Percentiles rank a stretch among this genome's conserved stretches.
Conservation (phyloP, 257 asterid genomes). For the Gardenia jasminoides region DNA sequence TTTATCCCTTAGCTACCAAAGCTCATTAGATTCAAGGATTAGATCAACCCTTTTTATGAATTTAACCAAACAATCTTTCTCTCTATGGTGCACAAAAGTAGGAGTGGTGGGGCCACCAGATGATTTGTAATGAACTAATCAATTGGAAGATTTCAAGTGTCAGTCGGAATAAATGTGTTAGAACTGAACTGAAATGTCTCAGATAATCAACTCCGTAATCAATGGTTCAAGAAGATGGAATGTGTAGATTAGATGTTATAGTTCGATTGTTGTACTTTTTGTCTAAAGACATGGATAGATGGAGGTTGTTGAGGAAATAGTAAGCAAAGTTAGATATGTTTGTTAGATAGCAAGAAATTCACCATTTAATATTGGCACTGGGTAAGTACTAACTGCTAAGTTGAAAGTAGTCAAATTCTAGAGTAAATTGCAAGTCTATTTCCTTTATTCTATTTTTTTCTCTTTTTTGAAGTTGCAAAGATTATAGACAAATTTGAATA, state of each 20-base stretch:
- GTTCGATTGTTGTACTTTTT: constrained; percentile 6
- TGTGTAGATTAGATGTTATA: constrained; percentile 1
- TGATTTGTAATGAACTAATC: not conserved
- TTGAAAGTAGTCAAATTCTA: not conserved
- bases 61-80: not conserved
- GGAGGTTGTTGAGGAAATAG: constrained; percentile 20
- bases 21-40: constrained; percentile 1
- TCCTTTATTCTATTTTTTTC: too few relatives aligned
- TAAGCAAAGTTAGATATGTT: constrained; percentile 12
- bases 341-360: not conserved
- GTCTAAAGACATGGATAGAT: constrained; percentile 14
- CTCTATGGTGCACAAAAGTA: constrained; percentile 13
- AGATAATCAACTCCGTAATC: constrained; percentile 28
- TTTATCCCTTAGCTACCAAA: not conserved
- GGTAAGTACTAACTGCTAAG: not conserved
- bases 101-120: constrained; percentile 7
- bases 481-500: too few relatives aligned
- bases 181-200: constrained; percentile 12
- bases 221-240: constrained; percentile 14
- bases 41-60: constrained; percentile 15
- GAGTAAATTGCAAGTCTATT: not conserved
- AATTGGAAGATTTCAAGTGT: constrained; percentile 5
- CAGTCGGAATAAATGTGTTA: constrained; percentile 5
- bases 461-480: too few relatives aligned
- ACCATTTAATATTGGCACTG: not conserved